Evolutionary conservation across 495 filamentous ascomycete genomes (phyloP).

Genomic region (Daldinia loculata): DNA sequence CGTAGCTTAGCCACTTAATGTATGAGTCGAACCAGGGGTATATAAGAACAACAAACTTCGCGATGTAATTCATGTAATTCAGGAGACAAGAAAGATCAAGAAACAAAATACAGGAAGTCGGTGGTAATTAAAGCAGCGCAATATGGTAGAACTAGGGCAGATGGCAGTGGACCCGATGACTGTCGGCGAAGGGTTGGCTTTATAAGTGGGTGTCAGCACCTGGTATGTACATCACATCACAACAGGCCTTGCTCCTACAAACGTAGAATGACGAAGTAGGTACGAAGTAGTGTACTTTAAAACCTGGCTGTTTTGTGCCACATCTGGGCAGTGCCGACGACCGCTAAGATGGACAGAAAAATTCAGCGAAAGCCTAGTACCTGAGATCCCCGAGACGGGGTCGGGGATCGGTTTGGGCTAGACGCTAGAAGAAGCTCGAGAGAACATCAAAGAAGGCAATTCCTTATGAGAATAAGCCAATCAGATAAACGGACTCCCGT

Average conservation of each 20-base stretch:
- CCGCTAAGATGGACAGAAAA: conserved; percentile 30
- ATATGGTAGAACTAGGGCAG: conserved; percentile 38
- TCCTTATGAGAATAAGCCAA: conserved; percentile 35
- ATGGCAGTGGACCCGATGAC: conserved; percentile 33
- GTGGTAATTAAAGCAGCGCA: conserved; percentile 41
- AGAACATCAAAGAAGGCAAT: conserved; percentile 47
- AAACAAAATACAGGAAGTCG: conserved; percentile 38
- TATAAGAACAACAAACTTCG: conserved; percentile 25
- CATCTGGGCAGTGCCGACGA: conserved; percentile 29
- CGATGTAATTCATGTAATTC: conserved; percentile 22
- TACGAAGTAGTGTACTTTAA: conserved; percentile 34
- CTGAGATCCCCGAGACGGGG: conserved; percentile 34
- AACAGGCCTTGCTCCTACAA: background rate
- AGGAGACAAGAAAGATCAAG: conserved; percentile 18
- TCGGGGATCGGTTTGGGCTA: conserved; percentile 33
- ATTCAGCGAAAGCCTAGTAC: conserved; percentile 34
- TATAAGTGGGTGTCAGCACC: conserved; percentile 41
- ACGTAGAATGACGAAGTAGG: conserved; percentile 37
- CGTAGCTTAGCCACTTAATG: conserved; percentile 9
- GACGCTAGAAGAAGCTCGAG: conserved; percentile 45
- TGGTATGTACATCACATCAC: conserved; percentile 3
- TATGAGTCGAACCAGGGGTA: conserved; percentile 13
- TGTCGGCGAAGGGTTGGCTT: conserved; percentile 38
- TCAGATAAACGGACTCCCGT: conserved; percentile 13
- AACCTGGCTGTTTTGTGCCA: conserved; percentile 24